These are phyloP conservation scores for Zygosaccharomyces rouxii DNA, from an alignment of 805 yeast species.

Conservation along the genomic window DNA sequence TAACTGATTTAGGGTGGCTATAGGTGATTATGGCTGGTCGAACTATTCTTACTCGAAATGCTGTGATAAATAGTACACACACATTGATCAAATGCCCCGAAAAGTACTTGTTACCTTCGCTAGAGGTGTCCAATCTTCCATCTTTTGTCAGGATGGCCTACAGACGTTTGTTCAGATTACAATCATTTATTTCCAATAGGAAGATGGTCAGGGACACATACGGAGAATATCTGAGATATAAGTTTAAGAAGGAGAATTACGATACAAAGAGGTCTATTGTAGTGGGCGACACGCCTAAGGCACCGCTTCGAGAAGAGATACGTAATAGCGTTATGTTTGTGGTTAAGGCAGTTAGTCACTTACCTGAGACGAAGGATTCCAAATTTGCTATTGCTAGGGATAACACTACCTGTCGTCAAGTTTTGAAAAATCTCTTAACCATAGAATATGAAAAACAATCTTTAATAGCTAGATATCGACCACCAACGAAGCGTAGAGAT, in stretches of 20 bases:
- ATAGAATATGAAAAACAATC: conserved; percentile 26
- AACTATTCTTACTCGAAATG: conserved; percentile 19
- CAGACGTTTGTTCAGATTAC: conserved; percentile 28
- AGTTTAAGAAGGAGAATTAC: conserved; percentile 29
- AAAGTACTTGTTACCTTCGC: conserved; percentile 15
- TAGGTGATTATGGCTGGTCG: conserved; percentile 8
- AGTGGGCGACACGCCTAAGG: conserved; percentile 8
- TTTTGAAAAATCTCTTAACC: conserved; percentile 29
- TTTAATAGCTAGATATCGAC: conserved; percentile 8
- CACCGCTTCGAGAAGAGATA: conserved; percentile 7
- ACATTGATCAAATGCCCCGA: conserved; percentile 16
- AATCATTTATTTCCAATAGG: conserved; percentile 27
- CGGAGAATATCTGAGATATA: conserved; percentile 27
- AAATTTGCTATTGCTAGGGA: conserved; percentile 14
- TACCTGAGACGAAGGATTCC: conserved; percentile 8
- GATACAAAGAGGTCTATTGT: conserved; percentile 19
- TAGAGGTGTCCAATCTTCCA: background rate
- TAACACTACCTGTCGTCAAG: conserved; percentile 20
- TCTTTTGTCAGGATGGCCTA: conserved; percentile 16
- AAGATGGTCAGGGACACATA: conserved; percentile 26
- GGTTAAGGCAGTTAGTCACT: conserved; percentile 19
- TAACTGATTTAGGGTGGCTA: background rate
- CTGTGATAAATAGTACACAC: conserved; percentile 17
- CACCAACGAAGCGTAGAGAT: background rate
- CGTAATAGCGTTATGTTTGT: conserved; percentile 25